A percentile compares a stretch with the other conserved stretches of the same genome.
These are phyloP conservation scores for Camellia japonica DNA, from an alignment of 148 eudicot genomes.

Conservation along the genomic window DNA sequence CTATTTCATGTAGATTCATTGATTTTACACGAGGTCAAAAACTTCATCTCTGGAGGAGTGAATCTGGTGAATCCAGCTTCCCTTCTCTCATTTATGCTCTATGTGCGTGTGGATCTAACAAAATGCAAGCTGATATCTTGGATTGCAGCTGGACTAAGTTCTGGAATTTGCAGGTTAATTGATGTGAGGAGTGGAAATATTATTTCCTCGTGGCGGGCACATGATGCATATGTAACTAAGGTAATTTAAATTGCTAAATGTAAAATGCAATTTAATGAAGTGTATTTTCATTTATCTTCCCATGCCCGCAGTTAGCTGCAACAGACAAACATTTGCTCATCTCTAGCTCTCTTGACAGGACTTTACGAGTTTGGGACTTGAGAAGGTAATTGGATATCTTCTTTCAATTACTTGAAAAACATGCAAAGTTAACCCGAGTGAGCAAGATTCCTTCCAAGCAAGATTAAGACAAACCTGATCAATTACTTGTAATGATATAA, in stretches of 20 bases:
- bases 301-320: slow-evolving; percentile 77
- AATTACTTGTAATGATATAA: not conserved
- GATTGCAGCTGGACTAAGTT: slow-evolving; percentile 89
- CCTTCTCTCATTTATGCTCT: slow-evolving; percentile 81
- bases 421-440: not conserved
- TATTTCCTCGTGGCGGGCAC: slow-evolving; percentile 88
- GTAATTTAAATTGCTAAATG: slow-evolving; percentile 34
- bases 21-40: slow-evolving; percentile 73
- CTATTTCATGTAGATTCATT: slow-evolving; percentile 57
- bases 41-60: slow-evolving; percentile 90
- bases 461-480: not conserved
- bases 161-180: slow-evolving; percentile 80
- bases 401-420: slow-evolving; percentile 3
- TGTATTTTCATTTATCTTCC: slow-evolving; percentile 16
- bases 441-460: not conserved
- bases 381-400: slow-evolving; percentile 56
- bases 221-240: slow-evolving; percentile 94
- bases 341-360: slow-evolving; percentile 89
- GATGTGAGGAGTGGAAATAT: slow-evolving; percentile 89
- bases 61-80: slow-evolving; percentile 55
- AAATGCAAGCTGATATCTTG: slow-evolving; percentile 25
- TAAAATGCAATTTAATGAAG: not conserved
- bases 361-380: slow-evolving; percentile 91
- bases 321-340: slow-evolving; percentile 80
- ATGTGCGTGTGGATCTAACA: slow-evolving; percentile 76